Conservation (phyloP, 225 moss, liverwort and hornwort genomes). For the Sphagnum tenellum region DNA sequence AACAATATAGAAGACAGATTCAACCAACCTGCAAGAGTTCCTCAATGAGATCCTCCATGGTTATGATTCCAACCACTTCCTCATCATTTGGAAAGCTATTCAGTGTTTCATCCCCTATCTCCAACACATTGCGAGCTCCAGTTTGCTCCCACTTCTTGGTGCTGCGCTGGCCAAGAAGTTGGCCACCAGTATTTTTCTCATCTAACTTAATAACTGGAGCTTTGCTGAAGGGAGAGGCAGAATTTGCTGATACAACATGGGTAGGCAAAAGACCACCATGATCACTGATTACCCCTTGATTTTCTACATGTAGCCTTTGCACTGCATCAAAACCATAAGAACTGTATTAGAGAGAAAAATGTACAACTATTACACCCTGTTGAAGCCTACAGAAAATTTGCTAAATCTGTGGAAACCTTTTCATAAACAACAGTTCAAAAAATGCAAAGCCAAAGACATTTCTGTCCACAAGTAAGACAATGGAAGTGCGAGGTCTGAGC, state of each 20-base stretch:
- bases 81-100: conserved; percentile 55
- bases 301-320: background rate
- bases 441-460: too few relatives aligned
- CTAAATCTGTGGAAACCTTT: too few relatives aligned
- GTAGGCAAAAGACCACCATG: conserved; percentile 7
- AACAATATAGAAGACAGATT: too few relatives aligned
- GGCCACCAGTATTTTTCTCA: conserved; percentile 16
- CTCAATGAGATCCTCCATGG: conserved; percentile 93
- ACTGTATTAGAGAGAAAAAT: conserved; percentile 2
- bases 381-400: conserved; percentile 6
- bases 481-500: too few relatives aligned
- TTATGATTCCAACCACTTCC: conserved; percentile 88
- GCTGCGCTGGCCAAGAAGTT: conserved; percentile 20
- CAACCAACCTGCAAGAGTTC: conserved; percentile 69
- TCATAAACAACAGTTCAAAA: too few relatives aligned
- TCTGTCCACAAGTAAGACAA: too few relatives aligned
- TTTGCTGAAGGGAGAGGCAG: background rate
- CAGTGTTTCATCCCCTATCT: conserved; percentile 31
- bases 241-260: background rate
- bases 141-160: conserved; percentile 30
- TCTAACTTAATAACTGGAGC: conserved; percentile 8
- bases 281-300: conserved; percentile 6
- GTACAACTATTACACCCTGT: conserved; percentile 7
- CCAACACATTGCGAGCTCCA: conserved; percentile 24
- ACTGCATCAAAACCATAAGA: too few relatives aligned